Evolutionary conservation across 176 grass and related monocot species (phyloP), one percentile per base, ranked within the genome.

Genomic region (Aegilops tauschii): DNA sequence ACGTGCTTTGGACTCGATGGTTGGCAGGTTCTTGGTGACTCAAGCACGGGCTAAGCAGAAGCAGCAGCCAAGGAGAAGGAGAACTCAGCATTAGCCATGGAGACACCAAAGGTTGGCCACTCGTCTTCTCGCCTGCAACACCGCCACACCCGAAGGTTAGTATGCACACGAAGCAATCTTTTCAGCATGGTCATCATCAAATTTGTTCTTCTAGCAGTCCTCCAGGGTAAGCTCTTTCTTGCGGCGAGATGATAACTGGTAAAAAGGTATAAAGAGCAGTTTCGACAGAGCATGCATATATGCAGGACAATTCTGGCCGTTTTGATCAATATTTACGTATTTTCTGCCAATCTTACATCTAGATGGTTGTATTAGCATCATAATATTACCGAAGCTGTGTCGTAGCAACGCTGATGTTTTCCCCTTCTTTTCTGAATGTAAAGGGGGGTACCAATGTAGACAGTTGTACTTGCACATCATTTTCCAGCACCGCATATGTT

Each of bases 131-230:
- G 27, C 16, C 82, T 85, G 54, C 77, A 77, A 23, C 69, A 88
- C 50, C 63, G 77, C n/a, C 77, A 88, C 50, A 85, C 86, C 2
- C 40, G 63, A 88, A 91, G 90, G 90, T 91, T 77, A 88, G 90
- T 39, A 62, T 16, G 59, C 59, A 76, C 28, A 35, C 21, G 5
- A 47, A 14, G 1, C 28, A 74, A 35, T 56, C 30, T 56, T 80
- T 32, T n/a, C 70, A 81, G 44, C 27, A 59, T 64, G 12, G 6
- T 32, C 42, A 17, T n/a, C 4, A 71, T 25, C n/a, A 13, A 20
- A 27, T 77, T 69, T 27, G 3, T 75, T 79, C 32, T 87, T 73
- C 25, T 28, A 63, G 11, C 31, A 79, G 20, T 45, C 69, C n/a
- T 59, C 37, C 42, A 28, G 44, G 44, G 45, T 72, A 40, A 61